phyloP scores from a whole-genome alignment of 441 rosid species.

The Monsonia emarginata region DNA sequence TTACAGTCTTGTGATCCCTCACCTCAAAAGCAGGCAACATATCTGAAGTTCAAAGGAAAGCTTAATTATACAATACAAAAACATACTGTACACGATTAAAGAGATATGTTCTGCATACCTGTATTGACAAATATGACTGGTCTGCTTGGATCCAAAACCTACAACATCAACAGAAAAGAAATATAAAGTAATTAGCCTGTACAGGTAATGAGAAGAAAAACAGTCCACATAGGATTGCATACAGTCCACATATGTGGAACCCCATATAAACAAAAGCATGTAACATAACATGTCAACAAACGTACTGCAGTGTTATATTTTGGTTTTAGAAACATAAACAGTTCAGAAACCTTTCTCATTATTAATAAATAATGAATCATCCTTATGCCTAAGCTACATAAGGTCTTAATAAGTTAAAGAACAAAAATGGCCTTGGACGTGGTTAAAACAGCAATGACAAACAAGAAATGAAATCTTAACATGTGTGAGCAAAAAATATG shows the following conservation, averaged over 20 bases:
- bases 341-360: background rate
- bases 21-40: conserved; percentile 66
- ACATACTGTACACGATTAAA: background rate
- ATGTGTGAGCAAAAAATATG: background rate
- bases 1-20: conserved; percentile 58
- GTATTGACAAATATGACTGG: conserved; percentile 66
- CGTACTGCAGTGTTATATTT: background rate
- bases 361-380: background rate
- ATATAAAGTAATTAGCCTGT: background rate
- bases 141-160: conserved; percentile 68
- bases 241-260: too few species aligned
- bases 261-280: too few species aligned
- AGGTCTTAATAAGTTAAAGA: background rate
- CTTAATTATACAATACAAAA: conserved; percentile 13
- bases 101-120: conserved; percentile 35
- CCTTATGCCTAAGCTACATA: background rate
- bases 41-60: conserved; percentile 34
- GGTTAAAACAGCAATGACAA: background rate
- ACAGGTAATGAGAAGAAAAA: background rate
- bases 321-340: background rate
- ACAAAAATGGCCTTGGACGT: background rate
- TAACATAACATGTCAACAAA: background rate
- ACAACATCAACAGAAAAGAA: conserved; percentile 22
- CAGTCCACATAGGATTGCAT: background rate
- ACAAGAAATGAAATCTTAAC: background rate